Percentiles rank a stretch among this genome's conserved stretches.
Evolutionary conservation across 768 basidiomycete species (phyloP).

Genomic region (Gautieria morchelliformis): DNA sequence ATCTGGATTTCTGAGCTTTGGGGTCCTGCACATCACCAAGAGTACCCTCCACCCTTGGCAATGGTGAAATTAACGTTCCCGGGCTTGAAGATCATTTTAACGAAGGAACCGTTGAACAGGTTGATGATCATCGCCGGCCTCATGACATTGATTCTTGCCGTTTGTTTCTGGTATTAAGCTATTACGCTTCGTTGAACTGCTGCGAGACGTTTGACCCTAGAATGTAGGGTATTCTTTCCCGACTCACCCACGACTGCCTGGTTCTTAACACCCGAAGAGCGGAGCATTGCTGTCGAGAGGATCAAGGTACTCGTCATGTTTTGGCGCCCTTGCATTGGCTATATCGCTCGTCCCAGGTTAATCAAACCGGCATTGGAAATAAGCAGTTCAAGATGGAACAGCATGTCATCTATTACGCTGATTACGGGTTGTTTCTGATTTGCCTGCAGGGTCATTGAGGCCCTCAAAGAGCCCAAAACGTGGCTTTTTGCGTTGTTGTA

Average conservation of each 20-base stretch:
- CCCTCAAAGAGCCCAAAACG: slow-evolving; percentile 58
- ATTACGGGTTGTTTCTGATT: not conserved
- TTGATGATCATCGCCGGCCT: slow-evolving; percentile 63
- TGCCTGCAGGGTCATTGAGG: slow-evolving; percentile 50
- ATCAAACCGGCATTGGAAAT: slow-evolving; percentile 77
- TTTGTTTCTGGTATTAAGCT: slow-evolving; percentile 48
- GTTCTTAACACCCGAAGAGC: slow-evolving; percentile 63
- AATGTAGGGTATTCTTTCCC: slow-evolving; percentile 57
- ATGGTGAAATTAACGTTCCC: slow-evolving; percentile 36
- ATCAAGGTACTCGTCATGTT: slow-evolving; percentile 38
- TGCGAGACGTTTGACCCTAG: not conserved
- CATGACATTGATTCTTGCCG: slow-evolving; percentile 43
- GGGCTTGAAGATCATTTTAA: not conserved
- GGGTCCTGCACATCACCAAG: slow-evolving; percentile 51
- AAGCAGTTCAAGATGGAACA: slow-evolving; percentile 75
- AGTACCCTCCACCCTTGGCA: slow-evolving; percentile 58
- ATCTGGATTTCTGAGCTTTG: slow-evolving; percentile 62
- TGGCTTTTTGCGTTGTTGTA: slow-evolving; percentile 70
- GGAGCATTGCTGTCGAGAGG: slow-evolving; percentile 49
- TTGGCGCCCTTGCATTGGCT: not conserved
- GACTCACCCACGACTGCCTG: slow-evolving; percentile 67
- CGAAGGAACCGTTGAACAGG: slow-evolving; percentile 27
- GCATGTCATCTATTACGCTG: slow-evolving; percentile 29
- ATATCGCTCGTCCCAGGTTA: slow-evolving; percentile 30
- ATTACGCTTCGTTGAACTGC: not conserved